Evolutionary conservation across 1,284 basidiomycete species (phyloP).

Genomic region (Naganishia sp.): DNA sequence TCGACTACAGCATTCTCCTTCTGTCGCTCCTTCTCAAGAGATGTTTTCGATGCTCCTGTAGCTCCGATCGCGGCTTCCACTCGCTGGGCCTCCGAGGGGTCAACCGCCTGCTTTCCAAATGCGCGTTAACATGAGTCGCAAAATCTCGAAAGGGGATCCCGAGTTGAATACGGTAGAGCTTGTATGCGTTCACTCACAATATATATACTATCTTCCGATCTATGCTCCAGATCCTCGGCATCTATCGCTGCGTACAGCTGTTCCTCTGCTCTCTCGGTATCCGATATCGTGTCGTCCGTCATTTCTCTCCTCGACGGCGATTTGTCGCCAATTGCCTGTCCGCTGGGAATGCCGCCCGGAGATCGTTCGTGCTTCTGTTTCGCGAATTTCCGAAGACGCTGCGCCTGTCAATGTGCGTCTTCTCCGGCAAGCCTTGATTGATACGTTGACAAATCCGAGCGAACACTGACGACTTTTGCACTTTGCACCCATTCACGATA

Average conservation of each 20-base stretch:
- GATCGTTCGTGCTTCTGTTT: neutral
- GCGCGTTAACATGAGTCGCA: neutral
- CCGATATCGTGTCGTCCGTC: slow-evolving; percentile 9
- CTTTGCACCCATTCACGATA: neutral
- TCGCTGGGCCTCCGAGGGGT: neutral
- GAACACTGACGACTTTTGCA: slow-evolving; percentile 5
- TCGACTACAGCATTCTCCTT: no score
- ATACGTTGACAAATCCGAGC: neutral
- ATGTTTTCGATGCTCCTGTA: no score
- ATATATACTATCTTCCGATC: slow-evolving; percentile 1
- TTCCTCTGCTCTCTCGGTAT: slow-evolving; percentile 14
- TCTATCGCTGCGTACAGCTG: slow-evolving; percentile 19
- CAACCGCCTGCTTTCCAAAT: slow-evolving; percentile 2
- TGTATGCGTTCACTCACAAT: slow-evolving; percentile 5
- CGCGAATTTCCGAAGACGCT: neutral
- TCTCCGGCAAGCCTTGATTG: neutral
- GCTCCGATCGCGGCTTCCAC: neutral
- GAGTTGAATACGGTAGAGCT: neutral
- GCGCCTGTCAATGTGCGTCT: neutral
- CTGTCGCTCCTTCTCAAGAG: no score
- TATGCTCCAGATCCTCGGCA: neutral
- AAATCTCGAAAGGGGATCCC: neutral
- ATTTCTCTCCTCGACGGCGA: neutral
- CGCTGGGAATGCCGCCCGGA: neutral
- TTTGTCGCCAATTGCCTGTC: neutral